phyloP scores from a whole-genome alignment of 164 flowering plant species.

The Taxillus chinensis region DNA sequence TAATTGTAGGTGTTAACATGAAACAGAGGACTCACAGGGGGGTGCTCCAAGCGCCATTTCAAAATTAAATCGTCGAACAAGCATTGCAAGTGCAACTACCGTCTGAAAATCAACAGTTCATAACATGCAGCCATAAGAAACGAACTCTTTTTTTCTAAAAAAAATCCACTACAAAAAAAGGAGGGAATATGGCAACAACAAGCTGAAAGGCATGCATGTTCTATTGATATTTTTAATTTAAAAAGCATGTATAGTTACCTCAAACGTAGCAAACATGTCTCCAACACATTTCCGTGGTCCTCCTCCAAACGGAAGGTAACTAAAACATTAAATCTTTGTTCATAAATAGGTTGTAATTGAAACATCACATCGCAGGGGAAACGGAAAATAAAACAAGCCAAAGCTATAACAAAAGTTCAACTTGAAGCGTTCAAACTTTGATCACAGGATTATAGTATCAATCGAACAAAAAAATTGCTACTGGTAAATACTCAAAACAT shows the following conservation, averaged over 20 bases:
- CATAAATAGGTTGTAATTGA: not conserved
- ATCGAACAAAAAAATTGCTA: no score
- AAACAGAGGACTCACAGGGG: conserved; percentile 43
- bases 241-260: conserved; percentile 37
- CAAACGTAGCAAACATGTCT: conserved; percentile 91
- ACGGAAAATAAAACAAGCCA: not conserved
- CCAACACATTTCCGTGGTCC: conserved; percentile 95
- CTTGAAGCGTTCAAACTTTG: no score
- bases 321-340: conserved; percentile 18
- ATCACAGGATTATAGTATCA: no score
- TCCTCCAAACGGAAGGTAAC: conserved; percentile 97
- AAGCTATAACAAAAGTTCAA: no score
- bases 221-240: no score
- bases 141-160: not conserved
- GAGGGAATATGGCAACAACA: no score
- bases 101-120: conserved; percentile 30
- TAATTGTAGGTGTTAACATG: not conserved
- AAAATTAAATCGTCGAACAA: conserved; percentile 70
- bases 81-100: conserved; percentile 84
- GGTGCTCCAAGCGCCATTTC: conserved; percentile 88
- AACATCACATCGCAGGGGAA: not conserved
- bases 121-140: not conserved
- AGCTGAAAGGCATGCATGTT: no score
- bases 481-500: no score
- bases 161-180: not conserved